Conservation (phyloP, 2,329 filamentous ascomycete genomes). For the Fusarium nurragi region DNA sequence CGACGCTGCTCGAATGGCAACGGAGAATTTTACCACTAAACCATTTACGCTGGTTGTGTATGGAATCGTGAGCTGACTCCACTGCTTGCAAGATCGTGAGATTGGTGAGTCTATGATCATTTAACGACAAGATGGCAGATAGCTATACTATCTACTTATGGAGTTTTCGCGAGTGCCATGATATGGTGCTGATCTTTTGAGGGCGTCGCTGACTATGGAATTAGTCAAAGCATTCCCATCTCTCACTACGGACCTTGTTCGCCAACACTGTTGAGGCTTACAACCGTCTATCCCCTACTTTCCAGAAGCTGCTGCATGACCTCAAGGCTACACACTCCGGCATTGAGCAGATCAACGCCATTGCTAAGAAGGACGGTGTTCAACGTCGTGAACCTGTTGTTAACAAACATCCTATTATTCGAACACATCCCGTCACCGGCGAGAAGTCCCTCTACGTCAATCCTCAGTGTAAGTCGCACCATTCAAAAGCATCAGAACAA, state of each 20-base stretch:
- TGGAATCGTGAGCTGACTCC: not conserved
- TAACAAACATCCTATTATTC: slow-evolving; percentile 78
- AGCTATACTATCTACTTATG: too few species aligned
- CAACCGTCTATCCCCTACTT: slow-evolving; percentile 78
- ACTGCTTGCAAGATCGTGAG: not conserved
- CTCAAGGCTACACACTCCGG: slow-evolving; percentile 84
- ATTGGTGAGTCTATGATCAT: not conserved
- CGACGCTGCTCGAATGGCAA: not conserved
- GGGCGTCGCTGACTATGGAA: too few species aligned
- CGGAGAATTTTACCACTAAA: not conserved
- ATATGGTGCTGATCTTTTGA: too few species aligned
- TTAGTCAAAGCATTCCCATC: slow-evolving; percentile 57
- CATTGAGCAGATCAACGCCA: slow-evolving; percentile 79
- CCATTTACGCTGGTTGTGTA: not conserved
- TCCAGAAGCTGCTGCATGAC: slow-evolving; percentile 82
- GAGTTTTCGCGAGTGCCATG: too few species aligned
- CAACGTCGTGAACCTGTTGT: slow-evolving; percentile 79
- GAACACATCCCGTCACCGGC: slow-evolving; percentile 83
- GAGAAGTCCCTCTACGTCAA: slow-evolving; percentile 88
- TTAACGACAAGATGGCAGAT: not conserved
- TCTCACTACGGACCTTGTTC: slow-evolving; percentile 62
- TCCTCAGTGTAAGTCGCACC: slow-evolving; percentile 72
- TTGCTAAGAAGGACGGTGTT: slow-evolving; percentile 72
- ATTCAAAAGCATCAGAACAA: not conserved
- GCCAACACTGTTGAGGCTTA: slow-evolving; percentile 84